Percentiles rank a stretch among this genome's conserved stretches.
phyloP scores from a whole-genome alignment of 2,329 filamentous ascomycete species.

The Fusarium sp. region DNA sequence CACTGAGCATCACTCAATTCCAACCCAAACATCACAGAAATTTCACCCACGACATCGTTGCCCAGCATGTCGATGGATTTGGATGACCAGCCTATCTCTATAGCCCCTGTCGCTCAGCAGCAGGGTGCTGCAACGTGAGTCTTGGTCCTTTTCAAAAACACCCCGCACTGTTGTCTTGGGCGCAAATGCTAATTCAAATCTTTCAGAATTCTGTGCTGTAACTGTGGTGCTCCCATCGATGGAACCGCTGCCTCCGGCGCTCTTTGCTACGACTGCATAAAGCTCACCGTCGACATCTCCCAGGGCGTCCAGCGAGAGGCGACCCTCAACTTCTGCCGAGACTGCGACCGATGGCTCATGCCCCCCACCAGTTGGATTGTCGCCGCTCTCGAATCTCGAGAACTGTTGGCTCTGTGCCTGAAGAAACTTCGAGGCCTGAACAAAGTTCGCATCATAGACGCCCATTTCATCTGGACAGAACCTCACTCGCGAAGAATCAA shows the following conservation, averaged over 20 bases:
- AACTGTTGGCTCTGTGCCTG: slow-evolving; percentile 91
- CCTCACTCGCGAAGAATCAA: slow-evolving; percentile 93
- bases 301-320: slow-evolving; percentile 91
- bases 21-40: slow-evolving; percentile 28
- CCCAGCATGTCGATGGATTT: slow-evolving; percentile 57
- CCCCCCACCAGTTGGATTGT: slow-evolving; percentile 89
- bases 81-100: slow-evolving; percentile 56
- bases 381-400: slow-evolving; percentile 86
- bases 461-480: slow-evolving; percentile 97
- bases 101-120: slow-evolving; percentile 49
- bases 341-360: slow-evolving; percentile 93
- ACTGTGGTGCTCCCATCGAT: slow-evolving; percentile 95
- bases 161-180: slow-evolving; percentile 31
- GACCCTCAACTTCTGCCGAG: slow-evolving; percentile 88
- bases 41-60: slow-evolving; percentile 27
- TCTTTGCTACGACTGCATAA: slow-evolving; percentile 95
- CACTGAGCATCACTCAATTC: slow-evolving; percentile 36
- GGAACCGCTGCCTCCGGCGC: slow-evolving; percentile 87
- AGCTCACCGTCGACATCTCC: slow-evolving; percentile 92
- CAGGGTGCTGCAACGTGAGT: slow-evolving; percentile 56
- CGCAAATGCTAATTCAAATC: slow-evolving; percentile 24
- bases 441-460: slow-evolving; percentile 95
- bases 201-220: slow-evolving; percentile 85
- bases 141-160: background rate
- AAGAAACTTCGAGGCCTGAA: slow-evolving; percentile 86